Base-by-base conservation (phyloP, 2,329 filamentous ascomycete species). In the Sporothrix schenckii region DNA sequence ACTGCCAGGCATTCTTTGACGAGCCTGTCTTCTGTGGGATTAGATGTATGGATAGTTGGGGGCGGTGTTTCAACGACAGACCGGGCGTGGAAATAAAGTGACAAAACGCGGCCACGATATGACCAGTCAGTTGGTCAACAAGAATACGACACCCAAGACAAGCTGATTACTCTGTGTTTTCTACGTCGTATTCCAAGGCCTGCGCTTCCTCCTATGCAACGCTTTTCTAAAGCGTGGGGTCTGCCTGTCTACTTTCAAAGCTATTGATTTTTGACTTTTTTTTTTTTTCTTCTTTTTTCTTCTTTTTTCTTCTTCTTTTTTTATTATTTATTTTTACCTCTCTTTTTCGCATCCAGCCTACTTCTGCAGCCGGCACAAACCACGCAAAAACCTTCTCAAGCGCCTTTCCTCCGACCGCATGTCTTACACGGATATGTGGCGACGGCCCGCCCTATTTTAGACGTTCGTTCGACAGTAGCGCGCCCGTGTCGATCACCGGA, bases 371-470 rank as follows among this genome's bases (percentile, higher is more conserved):
- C 34, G 19, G 58, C 58, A 61, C 58, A 61, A 61, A 41, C 34
- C 58, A 61, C 58, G 58, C 34, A 61, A 41, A 61, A 61, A 44
- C n/a, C 58, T 61, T 61, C 58, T 61, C 58, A 61, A 61, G 58
- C 58, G n/a, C 58, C 58, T 47, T 58, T 58, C 24, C 30, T n/a
- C 54, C 27, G 54, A 16, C n/a, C 21, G 27, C 27, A 39, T 39
- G 16, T 58, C 19, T 58, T 58, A n/a, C 27, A 39, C 54, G 54
- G 54, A 58, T 14, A 10, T 39, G 34, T 10, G 21, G 24, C 52
- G 52, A 21, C 52, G 52, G 21, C 14, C 21, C 10, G 11, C 4
- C 34, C 34, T 34, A 34, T 34, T 53, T 21, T 21, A 14, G 11
- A n/a, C 24, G 52, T 21, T 13, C 21, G 10, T 53, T n/a, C n/a